A percentile compares a stretch with the other conserved stretches of the same genome.
phyloP scores from a whole-genome alignment of 2,329 filamentous ascomycete genomes.

The Camillea tinctor region DNA sequence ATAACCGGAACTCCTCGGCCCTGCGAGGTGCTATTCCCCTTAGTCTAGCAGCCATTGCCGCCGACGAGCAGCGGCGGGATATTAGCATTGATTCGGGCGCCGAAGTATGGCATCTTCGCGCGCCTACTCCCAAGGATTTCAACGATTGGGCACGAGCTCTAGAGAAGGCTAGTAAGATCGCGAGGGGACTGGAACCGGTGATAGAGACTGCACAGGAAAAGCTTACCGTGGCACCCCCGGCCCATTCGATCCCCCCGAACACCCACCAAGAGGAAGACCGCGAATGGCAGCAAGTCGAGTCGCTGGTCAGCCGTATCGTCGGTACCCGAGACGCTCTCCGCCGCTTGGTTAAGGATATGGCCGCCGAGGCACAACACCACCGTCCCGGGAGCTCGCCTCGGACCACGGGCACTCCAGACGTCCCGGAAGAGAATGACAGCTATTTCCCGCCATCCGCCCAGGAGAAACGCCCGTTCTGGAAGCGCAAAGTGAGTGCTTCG shows the following conservation, averaged over 20 bases:
- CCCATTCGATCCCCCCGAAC: conserved; percentile 31
- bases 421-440: conserved; percentile 51
- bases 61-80: conserved; percentile 82
- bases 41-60: conserved; percentile 85
- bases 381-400: conserved; percentile 39
- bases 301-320: conserved; percentile 79
- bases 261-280: conserved; percentile 61
- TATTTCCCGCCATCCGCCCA: conserved; percentile 47
- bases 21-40: conserved; percentile 89
- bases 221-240: conserved; percentile 24
- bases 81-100: conserved; percentile 97
- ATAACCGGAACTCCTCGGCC: conserved; percentile 89
- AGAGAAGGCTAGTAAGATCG: conserved; percentile 73
- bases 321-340: conserved; percentile 87
- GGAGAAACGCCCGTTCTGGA: conserved; percentile 84
- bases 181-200: conserved; percentile 50
- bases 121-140: conserved; percentile 81
- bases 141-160: conserved; percentile 82
- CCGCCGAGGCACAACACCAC: conserved; percentile 54
- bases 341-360: conserved; percentile 80
- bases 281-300: conserved; percentile 86
- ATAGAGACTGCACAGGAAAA: conserved; percentile 26
- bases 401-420: conserved; percentile 39
- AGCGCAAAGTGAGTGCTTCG: conserved; percentile 70
- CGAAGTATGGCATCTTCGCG: conserved; percentile 92